A percentile compares a stretch with the other conserved stretches of the same genome.
Conservation (phyloP, 2,329 filamentous ascomycete genomes). For the Zymoseptoria passerinii region DNA sequence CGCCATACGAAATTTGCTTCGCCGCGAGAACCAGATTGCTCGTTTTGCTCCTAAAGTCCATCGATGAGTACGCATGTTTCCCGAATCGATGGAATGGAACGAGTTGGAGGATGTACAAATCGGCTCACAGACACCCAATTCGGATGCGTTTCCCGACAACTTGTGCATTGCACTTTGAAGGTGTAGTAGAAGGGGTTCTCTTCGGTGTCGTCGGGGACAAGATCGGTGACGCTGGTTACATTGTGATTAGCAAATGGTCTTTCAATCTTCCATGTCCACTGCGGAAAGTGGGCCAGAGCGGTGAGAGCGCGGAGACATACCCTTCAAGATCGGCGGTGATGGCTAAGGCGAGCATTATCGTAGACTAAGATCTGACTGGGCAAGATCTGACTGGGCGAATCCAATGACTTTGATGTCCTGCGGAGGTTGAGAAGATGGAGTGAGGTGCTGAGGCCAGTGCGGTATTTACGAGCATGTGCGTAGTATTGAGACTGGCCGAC, state of each 20-base stretch:
- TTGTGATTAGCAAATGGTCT: slow-evolving; percentile 1
- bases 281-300: neutral
- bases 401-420: neutral
- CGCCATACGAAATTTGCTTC: slow-evolving; percentile 99
- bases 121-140: slow-evolving; percentile 82
- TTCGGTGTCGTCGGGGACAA: slow-evolving; percentile 73
- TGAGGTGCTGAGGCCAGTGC: neutral
- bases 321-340: slow-evolving; percentile 62
- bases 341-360: slow-evolving; percentile 55
- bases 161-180: slow-evolving; percentile 97
- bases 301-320: slow-evolving; percentile 34
- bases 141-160: slow-evolving; percentile 80
- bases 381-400: neutral
- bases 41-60: slow-evolving; percentile 64
- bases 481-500: neutral
- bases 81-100: too few species aligned
- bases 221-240: slow-evolving; percentile 69
- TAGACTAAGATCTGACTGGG: neutral
- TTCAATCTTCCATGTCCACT: neutral
- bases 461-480: neutral
- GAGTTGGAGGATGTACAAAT: slow-evolving; percentile 55
- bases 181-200: slow-evolving; percentile 90
- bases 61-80: neutral
- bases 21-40: slow-evolving; percentile 84
- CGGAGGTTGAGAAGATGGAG: neutral